Percentiles rank a stretch among this genome's conserved stretches.
phyloP scores from a whole-genome alignment of 768 basidiomycete genomes.

The Cubamyces lactineus region DNA sequence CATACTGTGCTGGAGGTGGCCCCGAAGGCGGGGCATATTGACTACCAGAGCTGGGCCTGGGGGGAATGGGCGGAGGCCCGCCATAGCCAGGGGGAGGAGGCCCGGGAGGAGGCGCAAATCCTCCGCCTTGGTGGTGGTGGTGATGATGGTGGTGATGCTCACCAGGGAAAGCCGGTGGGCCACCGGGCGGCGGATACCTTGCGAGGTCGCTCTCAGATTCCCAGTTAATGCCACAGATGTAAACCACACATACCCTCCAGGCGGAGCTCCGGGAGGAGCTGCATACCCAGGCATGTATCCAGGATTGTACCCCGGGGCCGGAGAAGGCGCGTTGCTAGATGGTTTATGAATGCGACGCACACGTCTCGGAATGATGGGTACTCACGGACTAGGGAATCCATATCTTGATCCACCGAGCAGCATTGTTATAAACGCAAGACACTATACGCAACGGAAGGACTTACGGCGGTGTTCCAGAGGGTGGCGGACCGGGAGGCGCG shows the following conservation, averaged over 20 bases:
- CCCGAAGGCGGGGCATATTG: conserved; percentile 15
- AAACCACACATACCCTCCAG: conserved; percentile 19
- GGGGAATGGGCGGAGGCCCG: conserved; percentile 25
- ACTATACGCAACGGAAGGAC: not conserved
- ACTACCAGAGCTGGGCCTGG: not conserved
- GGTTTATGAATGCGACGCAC: no score
- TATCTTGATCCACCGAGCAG: not conserved
- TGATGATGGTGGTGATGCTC: conserved; percentile 23
- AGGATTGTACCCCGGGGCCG: conserved; percentile 14
- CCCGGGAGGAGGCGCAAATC: conserved; percentile 27
- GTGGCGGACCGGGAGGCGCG: conserved; percentile 23
- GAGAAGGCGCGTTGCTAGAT: conserved; percentile 16
- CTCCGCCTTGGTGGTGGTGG: conserved; percentile 22
- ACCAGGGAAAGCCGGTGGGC: conserved; percentile 22
- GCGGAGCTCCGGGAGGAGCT: conserved; percentile 28
- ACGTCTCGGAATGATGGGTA: not conserved
- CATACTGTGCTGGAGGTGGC: conserved; percentile 21
- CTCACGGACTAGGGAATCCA: conserved; percentile 22
- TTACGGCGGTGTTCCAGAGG: conserved; percentile 17
- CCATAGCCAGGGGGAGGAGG: conserved; percentile 26
- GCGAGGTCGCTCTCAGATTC: not conserved
- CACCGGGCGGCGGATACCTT: conserved; percentile 25
- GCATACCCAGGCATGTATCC: conserved; percentile 21
- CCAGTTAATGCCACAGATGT: not conserved
- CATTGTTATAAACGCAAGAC: not conserved